These are phyloP conservation scores for Inga oerstediana DNA, from an alignment of 306 rosid species.

Conservation along the genomic window DNA sequence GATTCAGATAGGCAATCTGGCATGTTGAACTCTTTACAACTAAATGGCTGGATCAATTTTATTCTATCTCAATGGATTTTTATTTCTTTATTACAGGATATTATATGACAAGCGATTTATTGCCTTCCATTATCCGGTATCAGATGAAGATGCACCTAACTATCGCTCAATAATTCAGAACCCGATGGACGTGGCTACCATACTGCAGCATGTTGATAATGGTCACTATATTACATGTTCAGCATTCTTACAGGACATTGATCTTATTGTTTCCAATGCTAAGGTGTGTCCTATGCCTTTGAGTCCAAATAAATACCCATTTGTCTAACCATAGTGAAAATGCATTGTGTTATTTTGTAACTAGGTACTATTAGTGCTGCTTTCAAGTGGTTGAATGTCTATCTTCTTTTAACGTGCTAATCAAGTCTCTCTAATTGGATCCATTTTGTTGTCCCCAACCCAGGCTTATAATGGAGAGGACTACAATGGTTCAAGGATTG, in stretches of 20 bases:
- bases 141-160: slow-evolving; percentile 97
- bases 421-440: slow-evolving; percentile 33
- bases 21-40: not conserved
- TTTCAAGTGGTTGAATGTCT: slow-evolving; percentile 17
- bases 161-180: slow-evolving; percentile 86
- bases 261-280: slow-evolving; percentile 92
- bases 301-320: slow-evolving; percentile 1
- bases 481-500: slow-evolving; percentile 90
- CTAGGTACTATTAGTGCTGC: slow-evolving; percentile 9
- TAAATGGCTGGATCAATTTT: not conserved
- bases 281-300: slow-evolving; percentile 56
- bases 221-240: slow-evolving; percentile 81
- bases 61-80: not conserved
- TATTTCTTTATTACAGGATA: slow-evolving; percentile 54
- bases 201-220: slow-evolving; percentile 88
- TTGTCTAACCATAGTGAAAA: not conserved
- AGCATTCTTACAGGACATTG: slow-evolving; percentile 78
- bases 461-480: slow-evolving; percentile 94
- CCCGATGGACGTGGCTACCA: slow-evolving; percentile 90
- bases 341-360: slow-evolving; percentile 18
- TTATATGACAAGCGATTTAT: slow-evolving; percentile 90
- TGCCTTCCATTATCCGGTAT: slow-evolving; percentile 93
- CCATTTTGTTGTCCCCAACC: slow-evolving; percentile 35
- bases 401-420: slow-evolving; percentile 9
- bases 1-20: not conserved